Percentiles rank a stretch among this genome's conserved stretches.
These are phyloP conservation scores for Logfia minima DNA, from an alignment of 129 eudicot species.

Conservation along the genomic window DNA sequence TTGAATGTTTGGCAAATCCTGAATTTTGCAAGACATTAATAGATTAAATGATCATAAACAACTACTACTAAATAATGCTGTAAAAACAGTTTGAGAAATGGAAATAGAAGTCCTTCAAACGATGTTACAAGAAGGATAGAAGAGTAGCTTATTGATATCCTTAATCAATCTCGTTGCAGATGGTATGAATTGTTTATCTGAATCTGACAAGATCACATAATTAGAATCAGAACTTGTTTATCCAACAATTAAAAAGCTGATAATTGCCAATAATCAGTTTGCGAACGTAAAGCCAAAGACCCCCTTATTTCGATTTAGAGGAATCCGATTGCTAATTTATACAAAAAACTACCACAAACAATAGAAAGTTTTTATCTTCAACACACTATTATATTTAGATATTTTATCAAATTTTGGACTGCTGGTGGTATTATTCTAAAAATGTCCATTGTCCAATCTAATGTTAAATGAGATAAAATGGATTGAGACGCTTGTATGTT, in stretches of 20 bases:
- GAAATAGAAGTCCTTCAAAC: not conserved
- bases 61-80: not conserved
- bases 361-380: not conserved
- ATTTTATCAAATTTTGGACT: not conserved
- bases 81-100: not conserved
- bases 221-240: no score
- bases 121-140: not conserved
- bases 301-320: not conserved
- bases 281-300: not conserved
- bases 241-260: no score
- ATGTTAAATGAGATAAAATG: slow-evolving; percentile 9
- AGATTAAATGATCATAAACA: not conserved
- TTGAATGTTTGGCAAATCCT: no score
- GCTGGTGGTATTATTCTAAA: not conserved
- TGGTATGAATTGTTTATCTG: not conserved
- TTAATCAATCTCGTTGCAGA: not conserved
- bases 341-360: not conserved
- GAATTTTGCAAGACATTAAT: no score
- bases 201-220: not conserved
- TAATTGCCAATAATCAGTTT: not conserved
- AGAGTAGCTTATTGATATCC: not conserved
- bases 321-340: not conserved
- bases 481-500: not conserved
- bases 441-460: slow-evolving; percentile 4
- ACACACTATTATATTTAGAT: not conserved